Evolutionary conservation across 768 basidiomycete genomes (phyloP).

Genomic region (Suillus bovinus): DNA sequence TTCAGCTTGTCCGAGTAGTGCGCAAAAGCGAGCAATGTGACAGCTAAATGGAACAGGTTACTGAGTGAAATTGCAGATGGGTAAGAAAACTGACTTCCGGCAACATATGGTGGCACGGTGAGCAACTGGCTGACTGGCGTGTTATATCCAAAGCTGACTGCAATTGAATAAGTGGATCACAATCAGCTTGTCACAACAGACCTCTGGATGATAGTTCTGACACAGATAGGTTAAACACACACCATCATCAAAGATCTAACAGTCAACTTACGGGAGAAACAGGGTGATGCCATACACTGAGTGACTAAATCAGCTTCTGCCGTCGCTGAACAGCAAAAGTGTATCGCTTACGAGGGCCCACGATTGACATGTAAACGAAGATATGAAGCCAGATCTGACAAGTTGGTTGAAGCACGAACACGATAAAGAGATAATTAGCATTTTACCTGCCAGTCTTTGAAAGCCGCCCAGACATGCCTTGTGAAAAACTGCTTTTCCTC

Average conservation of each 20-base stretch:
- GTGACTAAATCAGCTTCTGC: background rate
- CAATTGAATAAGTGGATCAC: constrained; percentile 4
- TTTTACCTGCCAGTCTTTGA: constrained; percentile 61
- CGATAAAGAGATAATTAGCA: background rate
- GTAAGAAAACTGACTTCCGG: constrained; percentile 49
- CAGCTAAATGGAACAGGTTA: constrained; percentile 36
- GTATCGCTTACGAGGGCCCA: constrained; percentile 53
- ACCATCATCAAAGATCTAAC: background rate
- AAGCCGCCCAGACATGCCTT: constrained; percentile 50
- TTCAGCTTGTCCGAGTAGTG: constrained; percentile 56
- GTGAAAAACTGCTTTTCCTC: constrained; percentile 60
- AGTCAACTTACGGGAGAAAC: constrained; percentile 60
- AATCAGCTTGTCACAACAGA: constrained; percentile 5
- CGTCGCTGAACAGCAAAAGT: background rate
- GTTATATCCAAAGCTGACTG: constrained; percentile 54
- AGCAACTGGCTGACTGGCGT: constrained; percentile 57
- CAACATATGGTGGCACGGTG: constrained; percentile 64
- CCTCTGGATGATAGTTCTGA: constrained; percentile 14
- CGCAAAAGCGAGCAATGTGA: constrained; percentile 50
- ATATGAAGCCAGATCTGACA: constrained; percentile 53
- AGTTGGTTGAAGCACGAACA: background rate
- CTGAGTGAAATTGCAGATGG: background rate
- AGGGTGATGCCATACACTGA: constrained; percentile 70
- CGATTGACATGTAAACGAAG: constrained; percentile 57
- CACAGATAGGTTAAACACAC: background rate